Base-by-base conservation (phyloP, 345 rosid species). In the Iberis pinnata region DNA sequence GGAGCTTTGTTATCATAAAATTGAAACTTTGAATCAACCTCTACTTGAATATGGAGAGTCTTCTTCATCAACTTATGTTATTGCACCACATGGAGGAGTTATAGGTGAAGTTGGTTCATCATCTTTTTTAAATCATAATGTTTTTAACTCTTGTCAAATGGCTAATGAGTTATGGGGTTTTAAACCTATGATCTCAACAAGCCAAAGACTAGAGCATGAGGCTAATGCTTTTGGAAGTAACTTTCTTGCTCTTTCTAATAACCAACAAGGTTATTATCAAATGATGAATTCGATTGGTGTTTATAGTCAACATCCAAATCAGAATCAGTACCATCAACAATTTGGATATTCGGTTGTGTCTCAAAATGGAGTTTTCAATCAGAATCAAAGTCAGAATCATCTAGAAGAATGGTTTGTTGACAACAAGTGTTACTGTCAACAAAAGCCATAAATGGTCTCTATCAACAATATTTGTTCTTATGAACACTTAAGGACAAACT, bases 91-190 rank as follows among this genome's bases (percentile, higher is more conserved):
- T n/a, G n/a, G n/a, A 18, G 4, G 22, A 42, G 12, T 46, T 33
- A 11, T n/a, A 11, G 16, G 18, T 48, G 63, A 64, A 49, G 31
- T 41, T 16, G 44, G 58, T 49, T 42, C 63, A 7, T 17, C 36
- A 1, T 33, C 50, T 4, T 25, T 26, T 9, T 31, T 35, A 54
- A 20, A 20, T 22, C 43, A 5, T 12, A 26, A 48, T 31, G 68
- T 41, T 29, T 54, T 29, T 18, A 63, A 46, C 49, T 0, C 51
- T 42, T 7, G 44, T 29, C 33, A 29, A 6, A 3, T 22, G 6
- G 25, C 4, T 3, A 22, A 22, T 22, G 25, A 22, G 25, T 22
- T 22, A 22, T 22, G 25, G 25, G 25, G 25, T 22, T 22, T 22
- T n/a, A n/a, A n/a, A n/a, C n/a, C n/a, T n/a, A n/a, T n/a, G n/a